A percentile compares a stretch with the other conserved stretches of the same genome.
Evolutionary conservation across 176 grass and related monocot species (phyloP).

Genomic region (Ensete glaucum): DNA sequence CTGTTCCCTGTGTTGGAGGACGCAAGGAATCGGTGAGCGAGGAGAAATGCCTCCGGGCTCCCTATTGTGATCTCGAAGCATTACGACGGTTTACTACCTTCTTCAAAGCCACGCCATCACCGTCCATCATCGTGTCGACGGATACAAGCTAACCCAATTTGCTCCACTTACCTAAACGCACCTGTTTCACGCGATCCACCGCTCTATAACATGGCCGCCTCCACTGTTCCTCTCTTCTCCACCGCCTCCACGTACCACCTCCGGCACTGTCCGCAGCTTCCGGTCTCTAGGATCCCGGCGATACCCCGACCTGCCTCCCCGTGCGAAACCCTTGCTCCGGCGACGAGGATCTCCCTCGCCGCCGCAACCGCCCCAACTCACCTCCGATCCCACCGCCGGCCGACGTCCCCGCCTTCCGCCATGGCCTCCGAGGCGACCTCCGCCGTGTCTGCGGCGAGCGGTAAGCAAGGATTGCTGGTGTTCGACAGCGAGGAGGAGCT

Average conservation of each 20-base stretch:
- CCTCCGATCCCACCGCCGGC: not conserved
- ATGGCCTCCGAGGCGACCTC: slow-evolving; percentile 38
- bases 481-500: slow-evolving; percentile 64
- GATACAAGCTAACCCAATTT: too few relatives aligned
- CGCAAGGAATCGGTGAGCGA: not conserved
- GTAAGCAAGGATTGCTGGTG: slow-evolving; percentile 32
- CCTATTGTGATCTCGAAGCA: too few relatives aligned
- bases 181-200: too few relatives aligned
- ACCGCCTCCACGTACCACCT: too few relatives aligned
- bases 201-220: not conserved
- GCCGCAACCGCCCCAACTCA: too few relatives aligned
- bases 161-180: too few relatives aligned
- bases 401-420: not conserved
- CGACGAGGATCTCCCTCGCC: not conserved
- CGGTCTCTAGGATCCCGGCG: not conserved
- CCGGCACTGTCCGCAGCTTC: not conserved
- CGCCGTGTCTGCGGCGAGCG: not conserved
- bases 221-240: not conserved
- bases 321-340: not conserved
- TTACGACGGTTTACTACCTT: too few relatives aligned
- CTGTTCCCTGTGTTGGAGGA: not conserved
- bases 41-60: too few relatives aligned
- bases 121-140: too few relatives aligned
- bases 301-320: not conserved
- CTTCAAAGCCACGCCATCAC: too few relatives aligned